A percentile compares a stretch with the other conserved stretches of the same genome.
Conservation (phyloP, 208 protist genomes). For the Porcisia deanei region DNA sequence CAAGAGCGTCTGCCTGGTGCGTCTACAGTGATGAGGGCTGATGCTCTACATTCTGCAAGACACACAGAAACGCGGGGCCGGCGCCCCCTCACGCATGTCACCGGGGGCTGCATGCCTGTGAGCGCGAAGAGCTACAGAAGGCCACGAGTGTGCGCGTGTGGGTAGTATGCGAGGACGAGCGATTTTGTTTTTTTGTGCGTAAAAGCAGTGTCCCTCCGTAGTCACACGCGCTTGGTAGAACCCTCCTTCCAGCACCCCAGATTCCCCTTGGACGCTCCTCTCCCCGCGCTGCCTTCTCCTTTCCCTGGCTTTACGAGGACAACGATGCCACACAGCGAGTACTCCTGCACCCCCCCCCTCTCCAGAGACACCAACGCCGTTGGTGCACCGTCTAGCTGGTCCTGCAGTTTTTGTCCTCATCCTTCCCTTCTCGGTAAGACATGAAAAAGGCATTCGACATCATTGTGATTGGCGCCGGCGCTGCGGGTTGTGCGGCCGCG, state of each 20-base stretch:
- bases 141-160: neutral
- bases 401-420: neutral
- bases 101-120: neutral
- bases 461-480: slow-evolving; percentile 71
- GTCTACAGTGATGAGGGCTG: neutral
- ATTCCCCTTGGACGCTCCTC: neutral
- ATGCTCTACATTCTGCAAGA: neutral
- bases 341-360: neutral
- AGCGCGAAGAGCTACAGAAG: neutral
- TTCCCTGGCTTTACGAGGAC: neutral
- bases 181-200: neutral
- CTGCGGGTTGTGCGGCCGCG: slow-evolving; percentile 65
- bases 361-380: neutral
- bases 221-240: no score
- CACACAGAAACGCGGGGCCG: neutral
- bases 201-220: no score
- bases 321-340: neutral
- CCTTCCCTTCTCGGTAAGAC: neutral
- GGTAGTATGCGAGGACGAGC: neutral
- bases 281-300: neutral
- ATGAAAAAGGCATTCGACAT: slow-evolving; percentile 54
- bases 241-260: no score
- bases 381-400: neutral
- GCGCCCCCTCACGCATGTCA: neutral
- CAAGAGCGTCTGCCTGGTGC: neutral